These are phyloP conservation scores for Acacia pycnantha DNA, from an alignment of 331 rosid genomes.

Conservation along the genomic window DNA sequence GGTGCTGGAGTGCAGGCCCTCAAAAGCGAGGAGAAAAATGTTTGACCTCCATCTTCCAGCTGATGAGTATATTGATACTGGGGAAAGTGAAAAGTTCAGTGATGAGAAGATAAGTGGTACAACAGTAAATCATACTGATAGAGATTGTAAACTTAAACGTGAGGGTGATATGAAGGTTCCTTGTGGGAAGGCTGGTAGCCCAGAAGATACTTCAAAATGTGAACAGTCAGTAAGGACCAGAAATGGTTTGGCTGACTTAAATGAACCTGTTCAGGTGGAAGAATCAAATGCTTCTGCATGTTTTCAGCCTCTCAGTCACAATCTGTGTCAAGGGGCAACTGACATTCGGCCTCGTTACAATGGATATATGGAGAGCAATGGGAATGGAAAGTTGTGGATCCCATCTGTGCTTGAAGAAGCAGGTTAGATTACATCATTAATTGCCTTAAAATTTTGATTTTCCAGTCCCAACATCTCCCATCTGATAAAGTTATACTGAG, in stretches of 20 bases:
- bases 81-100: constrained; percentile 76
- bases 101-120: constrained; percentile 52
- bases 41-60: constrained; percentile 97
- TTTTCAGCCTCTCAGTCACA: constrained; percentile 35
- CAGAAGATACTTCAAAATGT: constrained; percentile 49
- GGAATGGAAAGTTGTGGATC: constrained; percentile 55
- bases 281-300: constrained; percentile 58
- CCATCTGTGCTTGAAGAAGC: constrained; percentile 54
- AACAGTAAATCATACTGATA: constrained; percentile 42
- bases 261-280: constrained; percentile 75
- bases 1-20: constrained; percentile 75
- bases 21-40: constrained; percentile 69
- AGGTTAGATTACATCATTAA: constrained; percentile 53
- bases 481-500: neutral
- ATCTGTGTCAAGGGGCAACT: constrained; percentile 41
- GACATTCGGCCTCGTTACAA: constrained; percentile 37
- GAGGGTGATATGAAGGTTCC: constrained; percentile 46
- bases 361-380: constrained; percentile 49
- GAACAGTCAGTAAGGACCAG: constrained; percentile 41
- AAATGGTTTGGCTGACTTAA: constrained; percentile 82
- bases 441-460: constrained; percentile 12
- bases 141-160: constrained; percentile 32
- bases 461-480: neutral
- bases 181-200: constrained; percentile 40
- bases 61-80: constrained; percentile 71